Percentiles rank a stretch among this genome's conserved stretches.
These are phyloP conservation scores for Croton laevigatus DNA, from an alignment of 441 rosid genomes.

Conservation along the genomic window DNA sequence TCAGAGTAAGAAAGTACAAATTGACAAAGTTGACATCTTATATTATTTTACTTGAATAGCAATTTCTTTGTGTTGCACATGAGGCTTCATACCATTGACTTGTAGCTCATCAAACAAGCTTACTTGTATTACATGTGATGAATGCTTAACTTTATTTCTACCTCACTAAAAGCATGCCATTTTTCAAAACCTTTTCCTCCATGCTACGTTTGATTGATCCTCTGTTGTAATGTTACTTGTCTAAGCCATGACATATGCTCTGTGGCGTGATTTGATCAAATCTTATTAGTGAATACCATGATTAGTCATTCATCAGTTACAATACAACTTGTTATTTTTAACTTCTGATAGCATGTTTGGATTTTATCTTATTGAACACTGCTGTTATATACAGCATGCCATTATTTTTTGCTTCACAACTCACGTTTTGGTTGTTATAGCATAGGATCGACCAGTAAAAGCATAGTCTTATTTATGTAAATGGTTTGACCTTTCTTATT, in stretches of 20 bases:
- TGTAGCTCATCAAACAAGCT: background rate
- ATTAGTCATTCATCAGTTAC: background rate
- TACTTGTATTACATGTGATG: background rate
- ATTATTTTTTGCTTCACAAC: background rate
- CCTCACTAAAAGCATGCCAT: background rate
- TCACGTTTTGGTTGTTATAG: background rate
- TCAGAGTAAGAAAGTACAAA: constrained; percentile 42
- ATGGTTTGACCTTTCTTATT: background rate
- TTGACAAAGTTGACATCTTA: background rate
- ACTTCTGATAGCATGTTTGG: no score
- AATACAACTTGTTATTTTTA: no score
- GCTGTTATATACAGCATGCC: background rate
- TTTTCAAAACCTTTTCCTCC: background rate
- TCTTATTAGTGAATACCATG: background rate
- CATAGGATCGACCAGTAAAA: background rate
- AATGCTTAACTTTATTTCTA: background rate
- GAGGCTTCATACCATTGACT: background rate
- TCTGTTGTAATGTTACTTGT: background rate
- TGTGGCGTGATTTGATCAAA: background rate
- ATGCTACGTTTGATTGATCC: background rate
- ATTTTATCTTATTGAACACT: no score
- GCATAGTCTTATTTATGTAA: background rate
- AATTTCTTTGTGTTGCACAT: background rate
- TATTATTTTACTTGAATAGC: background rate
- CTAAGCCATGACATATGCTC: background rate